Evolutionary conservation across 1,284 basidiomycete genomes (phyloP), one percentile per base, ranked within the genome.

Genomic region (Ceratobasidium papillatum): DNA sequence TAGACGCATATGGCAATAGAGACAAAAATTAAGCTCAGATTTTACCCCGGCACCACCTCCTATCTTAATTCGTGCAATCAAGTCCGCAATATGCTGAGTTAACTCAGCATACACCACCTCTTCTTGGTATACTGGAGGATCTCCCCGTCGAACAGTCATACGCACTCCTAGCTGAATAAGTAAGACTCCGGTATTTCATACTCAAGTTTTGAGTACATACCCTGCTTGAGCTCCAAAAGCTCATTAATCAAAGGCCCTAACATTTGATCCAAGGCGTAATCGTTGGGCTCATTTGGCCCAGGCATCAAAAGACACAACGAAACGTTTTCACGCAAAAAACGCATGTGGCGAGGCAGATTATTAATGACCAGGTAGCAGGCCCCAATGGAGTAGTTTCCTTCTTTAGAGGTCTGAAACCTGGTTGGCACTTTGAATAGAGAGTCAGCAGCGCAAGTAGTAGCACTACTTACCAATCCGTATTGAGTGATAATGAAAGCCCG

Each of bases 311-410:
- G 45, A 14, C 30, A 11, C 5, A 74, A 30, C 1, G 11, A 49
- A 19, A 74, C 64, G 27, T 74, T 64, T 19, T 74, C 61, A 14
- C 38, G 27, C 32, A 49, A 41, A 19, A 38, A 51, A 1, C 71
- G 61, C 19, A 74, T 30, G 47, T 62, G 72, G 11, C 25, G 43
- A 3, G 72, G 72, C 3, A 66, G 17, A 30, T 66, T 74, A 32
- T 49, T 59, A 45, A 45, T 34, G 3, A 41, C 36, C 27, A 74
- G 41, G 25, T 64, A 74, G 19, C n/a, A 30, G 1, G 27, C 72
- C 4, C 43, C 47, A 36, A 68, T 36, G 14, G 34, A 52, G 22
- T 68, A 68, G 32, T 41, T 52, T 2, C n/a, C n/a, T 22, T 68
- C 49, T 34, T 68, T 68, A 17, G 30, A 36, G 14, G 65, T 17